Base-by-base conservation (phyloP, 768 basidiomycete genomes). In the Podaxis sp. region DNA sequence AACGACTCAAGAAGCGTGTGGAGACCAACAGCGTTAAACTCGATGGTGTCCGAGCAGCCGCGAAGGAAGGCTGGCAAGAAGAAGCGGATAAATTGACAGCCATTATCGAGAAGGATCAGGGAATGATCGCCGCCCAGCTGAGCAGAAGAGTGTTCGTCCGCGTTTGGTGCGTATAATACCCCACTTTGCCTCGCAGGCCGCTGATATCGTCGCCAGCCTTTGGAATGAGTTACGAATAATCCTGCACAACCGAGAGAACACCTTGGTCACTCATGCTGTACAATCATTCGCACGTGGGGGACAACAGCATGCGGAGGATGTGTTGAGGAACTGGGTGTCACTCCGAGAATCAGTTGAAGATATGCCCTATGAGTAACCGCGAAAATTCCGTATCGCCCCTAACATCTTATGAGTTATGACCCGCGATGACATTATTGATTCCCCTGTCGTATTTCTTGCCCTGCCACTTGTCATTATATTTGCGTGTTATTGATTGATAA, bases 201-300 rank as follows among this genome's bases (percentile, higher is more conserved):
- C 63, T 57, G 37, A 48, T 38, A 57, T 16, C 11, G 36, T 36
- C 57, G 36, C 32, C 65, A 94, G 95, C 65, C 84, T 97, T 83
- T 98, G 95, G 94, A 91, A 96, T 67, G 95, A 98, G 72, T 79
- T 96, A n/a, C 86, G 92, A 23, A 91, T 94, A 16, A 88, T 98
- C 38, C 76, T 96, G 48, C 94, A 97, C 72, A 94, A 95, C 64
- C 80, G 90, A 57, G 95, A 97, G 75, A 92, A 93, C 65, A 81
- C 90, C 0, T 79, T 95, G 37, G 73, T 95, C 27, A 89, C 90
- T 0, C 79, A 88, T 62, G 77, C 89, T 1, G 85, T 89, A 62
- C 86, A 91, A 70, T 74, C 76, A 1, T 91, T 95, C 70, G 86
- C 87, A 2, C 79, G 79, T 55, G 90, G 91, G 58, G 92, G 95